Base-by-base conservation (phyloP, 768 basidiomycete species). In the Amanita rimosa region DNA sequence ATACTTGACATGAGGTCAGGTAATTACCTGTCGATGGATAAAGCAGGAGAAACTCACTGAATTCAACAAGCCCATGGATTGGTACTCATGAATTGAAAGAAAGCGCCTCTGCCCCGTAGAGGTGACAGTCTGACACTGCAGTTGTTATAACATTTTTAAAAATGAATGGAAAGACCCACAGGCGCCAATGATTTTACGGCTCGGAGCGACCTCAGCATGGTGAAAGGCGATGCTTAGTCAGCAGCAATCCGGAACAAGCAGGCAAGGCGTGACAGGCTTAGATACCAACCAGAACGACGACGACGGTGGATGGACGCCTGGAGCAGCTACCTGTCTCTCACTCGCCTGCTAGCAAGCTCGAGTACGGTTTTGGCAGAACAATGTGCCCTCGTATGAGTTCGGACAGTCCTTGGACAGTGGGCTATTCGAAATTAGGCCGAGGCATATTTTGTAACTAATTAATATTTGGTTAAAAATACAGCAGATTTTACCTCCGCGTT, bases 1-100 rank as follows among this genome's bases (percentile, higher is more conserved):
- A 67, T 96, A 96, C 94, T 98, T 57, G 29, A 29, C 16, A 22
- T 46, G 29, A 17, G 29, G 46, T 21, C 43, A 33, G 44, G 6
- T 33, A 31, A 43, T n/a, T n/a, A n/a, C n/a, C n/a, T 13, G 24
- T 39, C 44, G 19, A 29, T 17, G 27, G 44, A 39, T 33, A 14
- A 37, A 48, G 29, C 14, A 5, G 39, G 29, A 14, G 19, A 7
- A 16, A 6, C 60, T 59, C 62, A 97, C 95, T 54, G 91, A 83
- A 70, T 97, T 96, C 57, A 99, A 78, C 40, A 99, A 74, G 55
- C 84, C 83, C 66, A 98, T 86, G 38, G 93, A 95, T 67, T 98
- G 94, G 71, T 96, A 90, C 70, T 99, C 96, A 69, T 99, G 96
- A 59, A 99, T 93, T 21, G 92, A 95, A 59, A 97, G 80, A 64